Base-by-base conservation (phyloP, 2,329 filamentous ascomycete species). In the Thermothelomyces thermophilus region DNA sequence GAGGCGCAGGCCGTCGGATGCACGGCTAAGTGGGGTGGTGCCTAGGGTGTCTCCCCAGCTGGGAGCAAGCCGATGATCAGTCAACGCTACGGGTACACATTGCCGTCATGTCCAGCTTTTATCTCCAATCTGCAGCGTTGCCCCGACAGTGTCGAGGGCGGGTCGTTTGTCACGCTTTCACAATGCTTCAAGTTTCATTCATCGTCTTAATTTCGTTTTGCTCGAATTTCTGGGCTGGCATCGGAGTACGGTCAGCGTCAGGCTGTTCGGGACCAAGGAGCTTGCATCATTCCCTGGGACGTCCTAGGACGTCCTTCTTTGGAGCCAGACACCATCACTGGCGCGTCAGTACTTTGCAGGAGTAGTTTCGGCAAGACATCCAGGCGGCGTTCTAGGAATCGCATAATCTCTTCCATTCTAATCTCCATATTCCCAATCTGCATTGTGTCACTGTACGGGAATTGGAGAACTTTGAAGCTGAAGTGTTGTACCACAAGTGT, bases 81-180 rank as follows among this genome's bases (percentile, higher is more conserved):
- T 50, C 14, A 22, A n/a, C n/a, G n/a, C n/a, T n/a, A n/a, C n/a
- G n/a, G n/a, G n/a, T n/a, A n/a, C n/a, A n/a, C n/a, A n/a, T n/a
- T n/a, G n/a, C n/a, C n/a, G n/a, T n/a, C n/a, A n/a, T 16, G 17
- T 20, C 24, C 14, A 3, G 16, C 17, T 34, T 13, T n/a, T 30
- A 24, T 37, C 14, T 16, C 13, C 34, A n/a, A 6, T 43, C 16
- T 19, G 26, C 11, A 9, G 17, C 8, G 31, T 22, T 24, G 42
- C 10, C 47, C 43, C 50, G 53, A 54, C 56, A 56, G 56, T 56
- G 49, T 58, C 53, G 49, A 49, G 52, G 45, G 24, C 30, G 16
- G 41, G 46, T 37, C 39, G 24, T 6, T 22, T 17, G 8, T 30
- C 14, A 16, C 14, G 22, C 34, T 26, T 35, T 20, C 14, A 19